Evolutionary conservation across 208 protist species (phyloP).

Genomic region (Leishmania aethiopica): DNA sequence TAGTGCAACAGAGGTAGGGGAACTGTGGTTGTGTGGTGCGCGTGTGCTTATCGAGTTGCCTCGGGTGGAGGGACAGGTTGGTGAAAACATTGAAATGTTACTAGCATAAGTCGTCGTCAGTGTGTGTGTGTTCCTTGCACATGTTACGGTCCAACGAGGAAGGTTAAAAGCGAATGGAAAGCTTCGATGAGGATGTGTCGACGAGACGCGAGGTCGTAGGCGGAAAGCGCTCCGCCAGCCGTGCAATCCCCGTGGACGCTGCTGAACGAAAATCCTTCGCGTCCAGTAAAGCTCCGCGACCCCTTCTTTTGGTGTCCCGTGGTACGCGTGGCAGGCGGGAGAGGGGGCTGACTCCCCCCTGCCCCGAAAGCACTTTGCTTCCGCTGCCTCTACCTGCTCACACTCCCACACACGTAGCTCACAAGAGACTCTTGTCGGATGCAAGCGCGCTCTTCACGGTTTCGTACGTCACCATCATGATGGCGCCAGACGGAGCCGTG

Average conservation of each 20-base stretch:
- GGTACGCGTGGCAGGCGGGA: neutral
- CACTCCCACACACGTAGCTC: neutral
- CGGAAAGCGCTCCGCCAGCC: neutral
- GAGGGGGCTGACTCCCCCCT: neutral
- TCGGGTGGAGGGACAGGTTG: neutral
- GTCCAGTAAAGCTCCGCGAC: neutral
- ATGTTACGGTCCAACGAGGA: neutral
- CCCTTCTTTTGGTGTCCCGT: too few relatives aligned
- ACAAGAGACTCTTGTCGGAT: slow-evolving; percentile 9
- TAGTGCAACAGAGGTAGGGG: neutral
- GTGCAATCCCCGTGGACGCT: neutral
- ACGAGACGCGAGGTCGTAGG: too few relatives aligned
- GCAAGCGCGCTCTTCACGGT: slow-evolving; percentile 61
- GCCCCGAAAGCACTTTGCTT: too few relatives aligned
- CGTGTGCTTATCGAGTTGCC: neutral
- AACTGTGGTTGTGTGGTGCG: neutral
- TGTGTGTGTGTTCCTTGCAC: neutral
- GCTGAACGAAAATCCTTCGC: neutral
- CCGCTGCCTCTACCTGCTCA: neutral
- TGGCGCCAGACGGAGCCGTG: slow-evolving; percentile 87
- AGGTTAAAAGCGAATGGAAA: neutral
- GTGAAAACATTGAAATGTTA: neutral
- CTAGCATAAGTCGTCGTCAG: neutral
- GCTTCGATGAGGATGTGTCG: neutral
- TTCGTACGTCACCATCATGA: slow-evolving; percentile 95